phyloP scores from a whole-genome alignment of 2,329 filamentous ascomycete genomes.

The Ceratocystis destructans region DNA sequence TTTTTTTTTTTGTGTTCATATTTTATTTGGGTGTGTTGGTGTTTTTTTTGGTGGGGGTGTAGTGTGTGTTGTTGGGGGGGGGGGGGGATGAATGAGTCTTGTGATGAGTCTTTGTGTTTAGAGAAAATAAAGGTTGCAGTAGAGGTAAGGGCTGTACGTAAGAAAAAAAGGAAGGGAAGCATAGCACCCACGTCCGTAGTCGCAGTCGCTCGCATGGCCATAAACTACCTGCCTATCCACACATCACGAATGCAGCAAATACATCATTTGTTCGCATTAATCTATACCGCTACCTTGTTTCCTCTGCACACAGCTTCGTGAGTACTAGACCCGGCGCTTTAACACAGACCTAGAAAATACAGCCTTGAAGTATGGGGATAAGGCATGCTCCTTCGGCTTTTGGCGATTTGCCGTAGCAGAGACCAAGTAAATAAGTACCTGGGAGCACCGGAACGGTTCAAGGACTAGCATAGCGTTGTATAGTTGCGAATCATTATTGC shows the following conservation, averaged over 20 bases:
- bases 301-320: not conserved
- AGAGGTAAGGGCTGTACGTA: not conserved
- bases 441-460: not conserved
- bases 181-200: not conserved
- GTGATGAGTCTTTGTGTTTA: not conserved
- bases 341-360: not conserved
- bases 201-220: too few relatives aligned
- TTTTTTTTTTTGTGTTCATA: too few relatives aligned
- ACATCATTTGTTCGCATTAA: not conserved
- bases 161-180: not conserved
- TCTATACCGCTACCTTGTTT: too few relatives aligned
- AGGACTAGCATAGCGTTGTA: not conserved
- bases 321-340: not conserved
- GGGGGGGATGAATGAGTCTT: not conserved
- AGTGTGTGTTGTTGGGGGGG: too few relatives aligned
- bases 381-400: not conserved
- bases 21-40: too few relatives aligned
- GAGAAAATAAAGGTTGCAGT: not conserved
- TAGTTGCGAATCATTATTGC: not conserved
- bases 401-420: not conserved
- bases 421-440: not conserved
- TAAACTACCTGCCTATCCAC: not conserved
- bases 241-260: not conserved
- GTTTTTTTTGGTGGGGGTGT: too few relatives aligned
- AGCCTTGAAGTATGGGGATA: too few relatives aligned